A percentile compares a stretch with the other conserved stretches of the same genome.
Conservation (phyloP, 2,329 filamentous ascomycete species). For the Cladosporium sp. region DNA sequence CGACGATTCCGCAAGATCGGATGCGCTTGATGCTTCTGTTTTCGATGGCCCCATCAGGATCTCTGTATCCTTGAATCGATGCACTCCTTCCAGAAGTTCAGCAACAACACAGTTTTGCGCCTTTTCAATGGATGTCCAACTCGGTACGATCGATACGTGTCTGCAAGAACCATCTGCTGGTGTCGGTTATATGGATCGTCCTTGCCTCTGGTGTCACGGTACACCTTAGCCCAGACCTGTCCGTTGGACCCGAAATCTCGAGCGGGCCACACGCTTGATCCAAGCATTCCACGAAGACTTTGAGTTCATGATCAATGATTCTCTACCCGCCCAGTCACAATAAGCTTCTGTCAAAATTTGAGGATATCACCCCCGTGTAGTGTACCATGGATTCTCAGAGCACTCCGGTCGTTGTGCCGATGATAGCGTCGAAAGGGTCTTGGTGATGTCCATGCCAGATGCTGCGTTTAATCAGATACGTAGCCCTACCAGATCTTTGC, state of each 20-base stretch:
- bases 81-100: neutral
- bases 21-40: neutral
- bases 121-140: neutral
- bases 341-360: constrained; percentile 7
- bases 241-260: neutral
- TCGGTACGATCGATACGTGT: neutral
- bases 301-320: neutral
- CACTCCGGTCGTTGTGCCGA: neutral
- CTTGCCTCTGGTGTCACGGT: neutral
- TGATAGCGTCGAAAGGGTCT: neutral
- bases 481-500: neutral
- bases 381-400: neutral
- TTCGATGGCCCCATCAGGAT: neutral
- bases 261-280: neutral
- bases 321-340: neutral
- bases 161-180: neutral
- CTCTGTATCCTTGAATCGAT: neutral
- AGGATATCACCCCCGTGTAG: neutral
- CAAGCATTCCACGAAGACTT: neutral
- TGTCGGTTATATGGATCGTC: neutral
- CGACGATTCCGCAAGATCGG: neutral
- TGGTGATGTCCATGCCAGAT: neutral
- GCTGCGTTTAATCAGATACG: neutral
- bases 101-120: neutral
- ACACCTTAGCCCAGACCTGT: neutral